Evolutionary conservation across 352 stramenopile genomes (phyloP).

Genomic region (Globisporangium perplexum): DNA sequence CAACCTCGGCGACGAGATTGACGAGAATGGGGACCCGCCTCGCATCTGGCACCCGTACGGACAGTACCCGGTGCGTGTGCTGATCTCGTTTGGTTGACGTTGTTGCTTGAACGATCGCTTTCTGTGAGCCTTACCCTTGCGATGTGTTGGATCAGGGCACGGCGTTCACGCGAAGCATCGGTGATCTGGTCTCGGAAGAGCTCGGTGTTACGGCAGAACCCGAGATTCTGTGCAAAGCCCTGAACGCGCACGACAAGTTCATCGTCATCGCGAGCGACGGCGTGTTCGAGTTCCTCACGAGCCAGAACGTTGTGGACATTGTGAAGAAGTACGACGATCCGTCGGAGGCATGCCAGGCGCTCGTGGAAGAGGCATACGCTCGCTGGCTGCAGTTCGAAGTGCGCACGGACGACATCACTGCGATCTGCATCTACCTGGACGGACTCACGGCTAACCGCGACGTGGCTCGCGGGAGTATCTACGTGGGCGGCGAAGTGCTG

Average conservation of each 20-base stretch:
- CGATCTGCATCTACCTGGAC: constrained; percentile 85
- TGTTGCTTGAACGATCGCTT: no score
- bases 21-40: constrained; percentile 88
- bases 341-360: constrained; percentile 80
- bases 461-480: constrained; percentile 72
- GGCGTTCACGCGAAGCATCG: constrained; percentile 97
- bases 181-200: constrained; percentile 91
- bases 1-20: constrained; percentile 88
- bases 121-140: not conserved
- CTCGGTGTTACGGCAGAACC: constrained; percentile 90
- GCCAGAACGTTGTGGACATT: constrained; percentile 92
- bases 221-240: constrained; percentile 86
- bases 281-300: constrained; percentile 95
- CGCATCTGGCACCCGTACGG: constrained; percentile 89
- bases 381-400: constrained; percentile 93
- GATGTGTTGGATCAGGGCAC: constrained; percentile 56
- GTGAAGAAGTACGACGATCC: constrained; percentile 81
- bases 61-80: constrained; percentile 63
- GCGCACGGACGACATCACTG: constrained; percentile 94
- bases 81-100: not conserved
- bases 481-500: constrained; percentile 72
- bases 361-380: constrained; percentile 92
- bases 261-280: constrained; percentile 92
- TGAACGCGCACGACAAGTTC: constrained; percentile 90
- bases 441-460: constrained; percentile 50